A percentile compares a stretch with the other conserved stretches of the same genome.
Conservation (phyloP, 768 basidiomycete genomes). For the Boletus subcaerulescens region DNA sequence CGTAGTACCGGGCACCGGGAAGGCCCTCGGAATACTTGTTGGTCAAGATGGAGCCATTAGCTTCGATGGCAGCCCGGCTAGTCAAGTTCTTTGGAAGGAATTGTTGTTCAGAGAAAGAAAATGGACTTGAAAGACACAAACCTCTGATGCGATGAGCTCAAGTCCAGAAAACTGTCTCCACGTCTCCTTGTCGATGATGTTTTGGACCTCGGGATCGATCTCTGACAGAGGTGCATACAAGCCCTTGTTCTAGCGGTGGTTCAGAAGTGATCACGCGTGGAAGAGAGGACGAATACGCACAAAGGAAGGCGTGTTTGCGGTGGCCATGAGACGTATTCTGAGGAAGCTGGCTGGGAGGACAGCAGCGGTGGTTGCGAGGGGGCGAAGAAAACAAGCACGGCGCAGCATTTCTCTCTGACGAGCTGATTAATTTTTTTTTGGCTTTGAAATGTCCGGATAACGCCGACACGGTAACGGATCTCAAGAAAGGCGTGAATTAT, state of each 20-base stretch:
- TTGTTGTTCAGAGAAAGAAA: neutral
- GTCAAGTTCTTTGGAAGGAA: conserved; percentile 76
- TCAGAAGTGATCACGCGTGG: neutral
- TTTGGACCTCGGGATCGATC: conserved; percentile 92
- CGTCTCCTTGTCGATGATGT: conserved; percentile 98
- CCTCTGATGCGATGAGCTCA: conserved; percentile 99
- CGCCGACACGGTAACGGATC: conserved; percentile 6
- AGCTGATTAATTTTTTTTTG: conserved; percentile 17
- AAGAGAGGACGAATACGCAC: conserved; percentile 37
- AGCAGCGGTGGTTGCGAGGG: conserved; percentile 17
- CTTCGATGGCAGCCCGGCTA: conserved; percentile 92
- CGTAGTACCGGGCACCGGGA: conserved; percentile 94
- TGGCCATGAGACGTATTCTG: conserved; percentile 54
- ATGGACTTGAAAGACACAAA: conserved; percentile 26
- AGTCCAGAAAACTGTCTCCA: conserved; percentile 98
- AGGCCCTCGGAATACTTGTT: conserved; percentile 99
- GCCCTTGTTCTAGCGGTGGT: conserved; percentile 70
- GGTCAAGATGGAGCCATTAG: conserved; percentile 97
- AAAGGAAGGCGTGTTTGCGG: conserved; percentile 55
- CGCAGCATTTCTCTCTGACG: conserved; percentile 28
- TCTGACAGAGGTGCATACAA: conserved; percentile 87
- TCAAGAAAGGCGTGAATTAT: no score
- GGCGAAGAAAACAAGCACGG: conserved; percentile 27
- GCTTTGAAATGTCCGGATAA: conserved; percentile 16
- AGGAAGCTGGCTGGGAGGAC: conserved; percentile 15